Base-by-base conservation (phyloP, 805 yeast genomes). In the Saccharomycopsis microspora region DNA sequence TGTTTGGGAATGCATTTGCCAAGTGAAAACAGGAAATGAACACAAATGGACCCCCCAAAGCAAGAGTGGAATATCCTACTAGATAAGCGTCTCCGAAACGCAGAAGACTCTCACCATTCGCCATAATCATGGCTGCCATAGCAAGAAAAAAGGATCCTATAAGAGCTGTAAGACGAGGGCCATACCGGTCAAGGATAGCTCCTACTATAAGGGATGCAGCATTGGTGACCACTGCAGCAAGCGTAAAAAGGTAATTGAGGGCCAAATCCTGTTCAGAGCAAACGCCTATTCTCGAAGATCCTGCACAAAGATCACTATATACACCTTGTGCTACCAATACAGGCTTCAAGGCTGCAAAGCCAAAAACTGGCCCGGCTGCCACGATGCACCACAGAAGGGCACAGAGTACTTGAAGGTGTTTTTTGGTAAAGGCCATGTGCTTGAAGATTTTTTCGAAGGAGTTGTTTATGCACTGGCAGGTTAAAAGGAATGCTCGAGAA, bases 321-420 rank as follows among this genome's bases (percentile, higher is more conserved):
- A 89, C 82, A 3, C 90, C 88, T 59, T 90, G 89, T 6, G 70
- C 61, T 19, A 87, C 73, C 41, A 90, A 65, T 7, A 89, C 76
- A 4, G 95, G 94, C 60, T 90, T 90, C 47, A 89, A 67, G 3
- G 97, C 97, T 29, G 97, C 96, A 67, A 89, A 89, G 3, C 97
- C 97, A 70, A 89, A 89, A 9, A 89, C 80, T 1, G 94, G 87
- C 4, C 97, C 97, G 0, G 96, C 96, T 0, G 96, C 87, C 37
- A 86, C 69, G 9, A 89, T 66, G 65, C 97, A 90, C 96, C 96
- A 89, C 0, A 71, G 47, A 11, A 86, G 75, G 32, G 96, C 89
- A 64, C 95, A 85, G 1, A 59, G 43, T 7, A 85, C 73, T 60
- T 87, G 95, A 2, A 70, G 5, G 8, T 42, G 39, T 9, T 9